Base-by-base conservation (phyloP, 257 asterid species). In the Solanum bulbocastanum region DNA sequence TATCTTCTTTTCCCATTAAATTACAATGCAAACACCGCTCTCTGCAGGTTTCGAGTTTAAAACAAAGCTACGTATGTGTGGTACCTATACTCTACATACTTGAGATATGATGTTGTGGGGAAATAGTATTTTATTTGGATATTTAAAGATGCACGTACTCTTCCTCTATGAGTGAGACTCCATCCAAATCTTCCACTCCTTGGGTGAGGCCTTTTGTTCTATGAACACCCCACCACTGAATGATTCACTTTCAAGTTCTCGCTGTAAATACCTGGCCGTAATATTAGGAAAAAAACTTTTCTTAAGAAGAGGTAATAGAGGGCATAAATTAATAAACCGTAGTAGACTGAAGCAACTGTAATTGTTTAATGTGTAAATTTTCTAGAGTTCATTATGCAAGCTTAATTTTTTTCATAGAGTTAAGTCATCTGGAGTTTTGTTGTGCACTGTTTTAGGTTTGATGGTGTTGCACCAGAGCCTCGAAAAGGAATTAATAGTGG, bases 381-480 rank as follows among this genome's bases (percentile, higher is more conserved):
- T 82, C 69, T 6, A 20, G 27, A 46, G 62, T 49, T 82, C 69
- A 82, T 49, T 81, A 5, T 14, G 66, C 69, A 82, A 79, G 18
- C 37, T 79, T 79, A 79, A 79, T 16, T 16, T 15, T 56, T 44
- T 79, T 46, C 85, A 72, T 44, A 44, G 40, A 44, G 85, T 79
- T 15, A 9, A 74, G 13, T 49, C 42, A 82, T 32, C 85, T 30
- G 9, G 68, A 49, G 11, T 46, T 82, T 15, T 82, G 86, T 32
- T 82, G 49, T 82, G 42, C 86, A 32, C 84, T 62, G 56, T 88
- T 79, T 32, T 87, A 97, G 99, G 88, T 97, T 95, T 90, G 98
- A 95, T 88, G 99, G 99, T 49, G 93, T 90, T 90, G 99, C 98
- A 86, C 98, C 98, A 49, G 99, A 97, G 95, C 99, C 99, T 86